Conservation (phyloP, 441 rosid species). For the Corymbia calophylla region DNA sequence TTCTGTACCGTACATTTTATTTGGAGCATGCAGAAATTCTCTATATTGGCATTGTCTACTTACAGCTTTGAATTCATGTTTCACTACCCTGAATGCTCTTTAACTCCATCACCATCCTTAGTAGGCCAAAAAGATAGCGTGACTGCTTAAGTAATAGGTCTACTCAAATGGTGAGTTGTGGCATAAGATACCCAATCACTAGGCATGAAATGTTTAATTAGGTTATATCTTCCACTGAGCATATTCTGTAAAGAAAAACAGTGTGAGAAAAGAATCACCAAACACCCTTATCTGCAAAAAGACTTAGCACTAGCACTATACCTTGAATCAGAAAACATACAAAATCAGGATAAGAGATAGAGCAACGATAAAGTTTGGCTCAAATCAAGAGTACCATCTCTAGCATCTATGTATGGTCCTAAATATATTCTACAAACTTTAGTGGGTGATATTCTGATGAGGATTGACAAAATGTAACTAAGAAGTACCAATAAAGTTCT, state of each 20-base stretch:
- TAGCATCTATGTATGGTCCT: background rate
- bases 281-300: background rate
- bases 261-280: background rate
- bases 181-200: background rate
- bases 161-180: background rate
- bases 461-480: background rate
- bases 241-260: background rate
- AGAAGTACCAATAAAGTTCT: background rate
- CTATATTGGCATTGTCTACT: background rate
- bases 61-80: background rate
- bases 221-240: background rate
- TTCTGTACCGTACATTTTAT: background rate
- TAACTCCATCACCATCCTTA: background rate
- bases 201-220: background rate
- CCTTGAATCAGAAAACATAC: background rate
- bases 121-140: background rate
- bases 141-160: background rate
- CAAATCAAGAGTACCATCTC: background rate
- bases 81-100: background rate
- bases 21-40: background rate
- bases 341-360: background rate
- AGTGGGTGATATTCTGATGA: background rate
- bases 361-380: background rate
- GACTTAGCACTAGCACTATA: background rate
- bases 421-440: background rate